Evolutionary conservation across 306 rosid genomes (phyloP).

Genomic region (Cucumis cinereus): DNA sequence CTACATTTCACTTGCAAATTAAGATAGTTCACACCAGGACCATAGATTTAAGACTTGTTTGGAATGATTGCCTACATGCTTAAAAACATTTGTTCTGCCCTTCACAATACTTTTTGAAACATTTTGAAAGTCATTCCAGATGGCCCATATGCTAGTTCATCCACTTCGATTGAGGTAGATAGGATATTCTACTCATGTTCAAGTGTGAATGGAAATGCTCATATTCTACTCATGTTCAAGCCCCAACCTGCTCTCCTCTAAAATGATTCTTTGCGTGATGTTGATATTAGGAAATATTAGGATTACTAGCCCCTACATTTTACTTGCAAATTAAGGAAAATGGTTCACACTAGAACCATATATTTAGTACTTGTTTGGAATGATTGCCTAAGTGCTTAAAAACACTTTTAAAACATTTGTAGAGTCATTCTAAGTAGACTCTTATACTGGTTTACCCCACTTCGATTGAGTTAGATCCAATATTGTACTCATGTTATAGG

Average conservation of each 20-base stretch:
- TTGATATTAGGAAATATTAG: background rate
- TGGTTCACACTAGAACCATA: too few relatives aligned
- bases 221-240: too few relatives aligned
- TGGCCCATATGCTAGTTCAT: background rate
- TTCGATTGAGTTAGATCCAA: background rate
- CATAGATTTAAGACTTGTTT: background rate
- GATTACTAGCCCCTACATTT: background rate
- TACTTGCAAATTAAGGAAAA: background rate
- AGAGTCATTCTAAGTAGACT: background rate
- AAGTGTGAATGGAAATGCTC: too few relatives aligned
- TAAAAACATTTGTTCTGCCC: too few relatives aligned
- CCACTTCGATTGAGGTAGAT: background rate
- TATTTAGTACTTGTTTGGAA: background rate
- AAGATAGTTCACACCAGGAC: background rate
- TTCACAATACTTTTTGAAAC: too few relatives aligned
- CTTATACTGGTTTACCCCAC: background rate
- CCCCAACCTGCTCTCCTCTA: background rate
- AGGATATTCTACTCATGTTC: background rate
- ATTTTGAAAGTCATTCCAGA: background rate
- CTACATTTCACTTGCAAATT: background rate
- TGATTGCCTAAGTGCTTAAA: background rate
- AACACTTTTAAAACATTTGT: background rate
- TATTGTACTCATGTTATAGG: background rate
- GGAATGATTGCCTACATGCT: background rate
- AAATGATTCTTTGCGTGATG: background rate